phyloP scores from a whole-genome alignment of 352 stramenopile genomes.

The Phytophthora kernoviae region DNA sequence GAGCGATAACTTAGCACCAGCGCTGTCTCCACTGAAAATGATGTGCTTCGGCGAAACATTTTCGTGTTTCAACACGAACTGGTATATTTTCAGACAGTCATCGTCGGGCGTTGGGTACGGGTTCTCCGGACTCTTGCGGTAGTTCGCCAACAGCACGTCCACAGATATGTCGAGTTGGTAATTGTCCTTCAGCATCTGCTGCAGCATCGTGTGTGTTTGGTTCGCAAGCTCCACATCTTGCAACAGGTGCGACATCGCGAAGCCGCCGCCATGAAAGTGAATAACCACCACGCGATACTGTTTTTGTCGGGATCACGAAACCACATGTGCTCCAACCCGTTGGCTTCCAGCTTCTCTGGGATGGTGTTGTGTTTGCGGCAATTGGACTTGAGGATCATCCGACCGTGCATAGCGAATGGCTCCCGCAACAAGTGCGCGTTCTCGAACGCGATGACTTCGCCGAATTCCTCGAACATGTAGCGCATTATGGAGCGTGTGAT shows the following conservation, averaged over 20 bases:
- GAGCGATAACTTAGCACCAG: constrained; percentile 25
- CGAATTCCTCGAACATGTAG: constrained; percentile 34
- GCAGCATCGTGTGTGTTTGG: constrained; percentile 29
- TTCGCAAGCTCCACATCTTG: constrained; percentile 32
- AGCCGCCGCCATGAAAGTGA: constrained; percentile 27
- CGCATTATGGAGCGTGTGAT: constrained; percentile 29
- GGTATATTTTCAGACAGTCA: constrained; percentile 25
- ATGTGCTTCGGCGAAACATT: constrained; percentile 16
- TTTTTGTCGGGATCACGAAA: constrained; percentile 21
- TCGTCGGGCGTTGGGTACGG: constrained; percentile 26
- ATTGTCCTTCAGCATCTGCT: constrained; percentile 29
- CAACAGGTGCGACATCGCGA: constrained; percentile 29
- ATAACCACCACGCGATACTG: constrained; percentile 25
- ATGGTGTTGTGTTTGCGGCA: constrained; percentile 16
- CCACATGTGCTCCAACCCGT: constrained; percentile 29
- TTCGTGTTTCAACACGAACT: constrained; percentile 24
- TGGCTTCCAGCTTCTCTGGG: constrained; percentile 16
- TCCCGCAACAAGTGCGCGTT: constrained; percentile 23
- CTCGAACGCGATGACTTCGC: constrained; percentile 28
- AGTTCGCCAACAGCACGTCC: constrained; percentile 28
- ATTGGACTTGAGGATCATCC: constrained; percentile 29
- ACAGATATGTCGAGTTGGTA: constrained; percentile 21
- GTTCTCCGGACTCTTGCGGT: constrained; percentile 27
- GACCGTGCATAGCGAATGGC: constrained; percentile 25
- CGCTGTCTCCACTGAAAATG: constrained; percentile 25